Evolutionary conservation across 1,139 yeast species (phyloP), one percentile per base, ranked within the genome.

Genomic region (Yamadazyma membranifaciens): DNA sequence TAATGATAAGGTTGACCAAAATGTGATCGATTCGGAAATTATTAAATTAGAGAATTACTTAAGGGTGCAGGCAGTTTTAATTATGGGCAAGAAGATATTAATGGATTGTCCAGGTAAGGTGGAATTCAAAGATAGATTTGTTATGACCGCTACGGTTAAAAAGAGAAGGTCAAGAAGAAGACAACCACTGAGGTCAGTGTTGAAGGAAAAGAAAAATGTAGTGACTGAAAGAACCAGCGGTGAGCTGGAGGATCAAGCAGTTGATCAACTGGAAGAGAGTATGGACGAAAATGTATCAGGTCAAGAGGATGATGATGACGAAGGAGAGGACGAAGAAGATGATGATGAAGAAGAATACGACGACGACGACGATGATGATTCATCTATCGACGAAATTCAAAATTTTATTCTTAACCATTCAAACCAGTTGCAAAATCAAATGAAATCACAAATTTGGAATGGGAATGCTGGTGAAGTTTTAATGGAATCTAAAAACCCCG

Each of bases 371-470:
- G 42, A 37, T n/a, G 42, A 37, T 10, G 59, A 56, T 9, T 42
- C 45, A 9, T 49, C 62, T 0, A 48, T 63, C 14, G 61, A 60
- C 34, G 70, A 65, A 31, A 62, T 66, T 28, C 67, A 65, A 45
- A 54, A 61, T 6, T 56, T 57, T 16, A 66, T 66, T 31, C 48
- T 56, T 9, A 54, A 46, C 31, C 71, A 66, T 42, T 54, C 65
- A 9, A 55, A 50, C 33, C 52, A 54, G 31, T 47, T 61, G 15
- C 44, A 44, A 26, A 35, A 44, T 15, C 46, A 32, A 20, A 39
- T 40, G 11, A 38, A 39, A n/a, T 9, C 27, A 12, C 35, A 17
- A 22, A 33, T 33, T 10, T 40, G 46, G 45, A 36, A 38, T 6
- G 36, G 26, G 2, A 33, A 30, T 17, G 38, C 29, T 5, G 42